phyloP scores from a whole-genome alignment of 805 yeast species.

The Phaffomyces opuntiae region DNA sequence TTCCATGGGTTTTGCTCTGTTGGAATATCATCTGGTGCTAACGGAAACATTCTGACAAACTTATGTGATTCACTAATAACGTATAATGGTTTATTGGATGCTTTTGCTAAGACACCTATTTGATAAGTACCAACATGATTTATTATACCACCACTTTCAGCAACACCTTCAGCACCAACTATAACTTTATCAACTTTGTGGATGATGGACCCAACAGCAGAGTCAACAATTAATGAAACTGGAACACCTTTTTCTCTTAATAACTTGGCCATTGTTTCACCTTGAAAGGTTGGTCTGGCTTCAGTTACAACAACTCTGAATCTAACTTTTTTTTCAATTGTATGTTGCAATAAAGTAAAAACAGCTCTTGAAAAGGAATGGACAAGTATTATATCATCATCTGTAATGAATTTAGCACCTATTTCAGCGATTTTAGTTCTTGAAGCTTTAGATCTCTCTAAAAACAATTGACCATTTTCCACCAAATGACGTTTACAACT shows the following conservation, averaged over 20 bases:
- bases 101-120: constrained; percentile 85
- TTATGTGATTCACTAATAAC: constrained; percentile 94
- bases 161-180: constrained; percentile 99
- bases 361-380: constrained; percentile 94
- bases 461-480: constrained; percentile 87
- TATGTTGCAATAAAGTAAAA: constrained; percentile 62
- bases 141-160: constrained; percentile 97
- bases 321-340: constrained; percentile 70
- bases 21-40: constrained; percentile 88
- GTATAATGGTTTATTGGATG: constrained; percentile 86
- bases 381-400: constrained; percentile 83
- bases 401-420: constrained; percentile 85
- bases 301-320: constrained; percentile 91
- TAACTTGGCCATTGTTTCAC: constrained; percentile 60
- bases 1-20: constrained; percentile 41
- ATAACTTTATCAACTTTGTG: constrained; percentile 88
- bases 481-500: constrained; percentile 82
- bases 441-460: constrained; percentile 85
- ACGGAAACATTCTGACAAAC: constrained; percentile 92
- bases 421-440: constrained; percentile 81
- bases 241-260: constrained; percentile 74
- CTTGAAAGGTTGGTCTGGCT: constrained; percentile 79
- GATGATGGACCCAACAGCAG: constrained; percentile 88
- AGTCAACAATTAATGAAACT: constrained; percentile 79
- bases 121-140: constrained; percentile 94